Evolutionary conservation across 2,329 filamentous ascomycete genomes (phyloP).

Genomic region (Chrysosporium queenslandicum): DNA sequence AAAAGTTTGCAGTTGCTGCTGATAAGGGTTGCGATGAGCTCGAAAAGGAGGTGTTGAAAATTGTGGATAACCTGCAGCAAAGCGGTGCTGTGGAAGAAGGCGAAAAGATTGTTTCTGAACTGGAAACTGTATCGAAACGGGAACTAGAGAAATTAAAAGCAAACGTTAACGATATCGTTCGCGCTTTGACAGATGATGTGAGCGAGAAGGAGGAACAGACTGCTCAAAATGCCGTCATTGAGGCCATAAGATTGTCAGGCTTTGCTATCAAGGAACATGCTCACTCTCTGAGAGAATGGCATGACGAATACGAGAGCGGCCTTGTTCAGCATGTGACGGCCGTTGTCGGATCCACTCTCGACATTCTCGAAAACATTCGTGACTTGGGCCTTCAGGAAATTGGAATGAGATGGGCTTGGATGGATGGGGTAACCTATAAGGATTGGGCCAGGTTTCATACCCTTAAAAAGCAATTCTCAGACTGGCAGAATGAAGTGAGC

Average conservation of each 20-base stretch:
- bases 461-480: conserved; percentile 68
- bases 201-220: conserved; percentile 43
- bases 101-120: conserved; percentile 49
- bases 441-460: conserved; percentile 95
- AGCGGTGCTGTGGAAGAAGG: conserved; percentile 46
- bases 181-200: conserved; percentile 49
- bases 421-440: conserved; percentile 89
- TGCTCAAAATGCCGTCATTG: conserved; percentile 44
- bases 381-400: conserved; percentile 82
- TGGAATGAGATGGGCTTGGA: conserved; percentile 89
- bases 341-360: conserved; percentile 69
- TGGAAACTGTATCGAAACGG: conserved; percentile 56
- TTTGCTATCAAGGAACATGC: conserved; percentile 65
- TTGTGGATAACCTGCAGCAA: conserved; percentile 58
- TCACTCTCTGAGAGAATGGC: conserved; percentile 67
- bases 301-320: conserved; percentile 58
- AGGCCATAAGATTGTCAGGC: conserved; percentile 56
- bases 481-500: conserved; percentile 77
- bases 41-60: conserved; percentile 53
- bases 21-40: conserved; percentile 70
- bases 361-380: conserved; percentile 71
- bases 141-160: conserved; percentile 57
- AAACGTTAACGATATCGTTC: conserved; percentile 50
- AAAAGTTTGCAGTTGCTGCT: conserved; percentile 74
- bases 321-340: conserved; percentile 58